These are phyloP conservation scores for Aureobasidium musti DNA, from an alignment of 2,329 filamentous ascomycete genomes.

Conservation along the genomic window DNA sequence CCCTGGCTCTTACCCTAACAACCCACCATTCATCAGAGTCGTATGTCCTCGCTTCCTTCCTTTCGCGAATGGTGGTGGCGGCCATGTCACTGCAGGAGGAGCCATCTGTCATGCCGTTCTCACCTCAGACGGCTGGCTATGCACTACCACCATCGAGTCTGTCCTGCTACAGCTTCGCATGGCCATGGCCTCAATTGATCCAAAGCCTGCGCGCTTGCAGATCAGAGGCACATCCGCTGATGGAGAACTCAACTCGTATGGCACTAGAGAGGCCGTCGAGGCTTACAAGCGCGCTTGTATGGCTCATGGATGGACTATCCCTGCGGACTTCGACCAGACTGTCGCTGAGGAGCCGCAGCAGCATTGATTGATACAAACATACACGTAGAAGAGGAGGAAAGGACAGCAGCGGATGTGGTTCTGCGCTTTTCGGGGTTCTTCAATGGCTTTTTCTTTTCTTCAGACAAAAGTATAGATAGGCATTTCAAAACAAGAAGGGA, in stretches of 20 bases:
- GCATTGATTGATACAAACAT: background rate
- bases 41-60: constrained; percentile 74
- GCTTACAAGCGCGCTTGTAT: constrained; percentile 72
- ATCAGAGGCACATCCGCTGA: background rate
- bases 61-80: constrained; percentile 73
- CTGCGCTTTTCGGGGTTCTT: background rate
- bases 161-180: constrained; percentile 79
- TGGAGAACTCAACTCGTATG: constrained; percentile 52
- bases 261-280: constrained; percentile 67
- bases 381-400: background rate
- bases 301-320: constrained; percentile 80
- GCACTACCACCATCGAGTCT: constrained; percentile 71
- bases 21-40: constrained; percentile 81
- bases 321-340: constrained; percentile 57
- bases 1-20: constrained; percentile 70
- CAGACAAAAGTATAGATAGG: background rate
- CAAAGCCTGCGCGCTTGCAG: constrained; percentile 69
- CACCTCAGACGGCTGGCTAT: constrained; percentile 65
- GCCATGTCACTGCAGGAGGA: constrained; percentile 81
- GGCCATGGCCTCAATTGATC: constrained; percentile 69
- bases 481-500: background rate
- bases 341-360: background rate
- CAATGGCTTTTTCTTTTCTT: background rate
- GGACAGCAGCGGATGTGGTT: background rate
- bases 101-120: constrained; percentile 60